These are phyloP conservation scores for Zygosaccharomyces pseudobailii DNA, from an alignment of 1,139 yeast species.

Conservation along the genomic window DNA sequence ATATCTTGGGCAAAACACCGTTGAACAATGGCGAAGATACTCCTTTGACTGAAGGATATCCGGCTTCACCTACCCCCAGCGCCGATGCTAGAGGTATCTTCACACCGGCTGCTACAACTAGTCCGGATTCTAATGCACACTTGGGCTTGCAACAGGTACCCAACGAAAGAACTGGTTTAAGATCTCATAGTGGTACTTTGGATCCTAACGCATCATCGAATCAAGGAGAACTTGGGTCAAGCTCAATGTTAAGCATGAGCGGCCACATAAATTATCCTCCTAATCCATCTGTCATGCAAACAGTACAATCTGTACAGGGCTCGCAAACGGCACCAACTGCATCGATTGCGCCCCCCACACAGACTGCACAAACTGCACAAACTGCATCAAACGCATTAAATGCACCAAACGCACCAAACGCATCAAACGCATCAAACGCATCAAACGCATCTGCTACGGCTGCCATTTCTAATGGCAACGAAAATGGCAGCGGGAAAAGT, in stretches of 20 bases:
- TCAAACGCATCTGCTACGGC: conserved; percentile 1
- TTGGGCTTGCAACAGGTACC: neutral
- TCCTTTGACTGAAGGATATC: conserved; percentile 8
- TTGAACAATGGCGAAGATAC: conserved; percentile 10
- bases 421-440: neutral
- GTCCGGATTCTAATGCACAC: neutral
- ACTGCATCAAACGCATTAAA: neutral
- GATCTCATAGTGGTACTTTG: conserved; percentile 1
- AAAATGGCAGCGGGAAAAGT: neutral
- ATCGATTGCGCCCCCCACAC: neutral
- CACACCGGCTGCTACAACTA: conserved; percentile 5
- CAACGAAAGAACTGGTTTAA: neutral
- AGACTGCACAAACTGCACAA: neutral
- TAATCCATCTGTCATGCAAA: conserved; percentile 1
- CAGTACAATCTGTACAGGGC: neutral
- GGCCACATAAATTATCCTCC: conserved; percentile 10
- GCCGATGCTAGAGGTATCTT: conserved; percentile 6
- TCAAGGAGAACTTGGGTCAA: neutral
- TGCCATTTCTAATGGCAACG: neutral
- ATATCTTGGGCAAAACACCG: conserved; percentile 21
- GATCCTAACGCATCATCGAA: neutral
- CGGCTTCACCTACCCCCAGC: conserved; percentile 7
- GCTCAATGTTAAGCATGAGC: conserved; percentile 9
- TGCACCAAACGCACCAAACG: conserved; percentile 1
- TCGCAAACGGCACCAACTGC: conserved; percentile 1